phyloP scores from a whole-genome alignment of 805 yeast species.

The Peterozyma toletana region DNA sequence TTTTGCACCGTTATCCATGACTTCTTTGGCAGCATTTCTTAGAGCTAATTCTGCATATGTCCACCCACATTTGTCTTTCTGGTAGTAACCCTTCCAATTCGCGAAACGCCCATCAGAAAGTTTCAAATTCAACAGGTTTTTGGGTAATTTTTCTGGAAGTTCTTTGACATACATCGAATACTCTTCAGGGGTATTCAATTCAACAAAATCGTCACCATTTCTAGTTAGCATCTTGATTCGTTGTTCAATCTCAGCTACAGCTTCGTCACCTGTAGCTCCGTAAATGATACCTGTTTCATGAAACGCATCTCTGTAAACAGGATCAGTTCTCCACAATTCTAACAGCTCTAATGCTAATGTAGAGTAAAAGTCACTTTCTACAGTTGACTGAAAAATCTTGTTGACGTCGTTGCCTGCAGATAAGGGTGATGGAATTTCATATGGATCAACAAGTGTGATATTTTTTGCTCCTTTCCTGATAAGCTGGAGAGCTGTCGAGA shows the following conservation, averaged over 20 bases:
- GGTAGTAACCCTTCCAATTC: conserved; percentile 26
- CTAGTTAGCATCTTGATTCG: conserved; percentile 3
- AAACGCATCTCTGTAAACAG: conserved; percentile 20
- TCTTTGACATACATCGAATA: not conserved
- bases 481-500: conserved; percentile 31
- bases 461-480: conserved; percentile 23
- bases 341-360: conserved; percentile 27
- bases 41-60: conserved; percentile 26
- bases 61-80: conserved; percentile 28
- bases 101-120: conserved; percentile 11
- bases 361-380: conserved; percentile 18
- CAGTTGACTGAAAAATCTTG: conserved; percentile 26
- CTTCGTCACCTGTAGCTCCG: conserved; percentile 16
- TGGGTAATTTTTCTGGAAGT: too few relatives aligned
- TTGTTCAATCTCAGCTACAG: conserved; percentile 7
- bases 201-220: conserved; percentile 5
- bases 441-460: conserved; percentile 23
- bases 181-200: conserved; percentile 9
- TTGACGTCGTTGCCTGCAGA: conserved; percentile 35
- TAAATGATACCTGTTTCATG: conserved; percentile 25
- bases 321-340: conserved; percentile 23
- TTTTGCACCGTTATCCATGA: conserved; percentile 24
- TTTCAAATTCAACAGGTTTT: too few relatives aligned
- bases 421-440: conserved; percentile 26
- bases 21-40: conserved; percentile 19